Conservation (phyloP, 257 asterid species). For the Plantago major region DNA sequence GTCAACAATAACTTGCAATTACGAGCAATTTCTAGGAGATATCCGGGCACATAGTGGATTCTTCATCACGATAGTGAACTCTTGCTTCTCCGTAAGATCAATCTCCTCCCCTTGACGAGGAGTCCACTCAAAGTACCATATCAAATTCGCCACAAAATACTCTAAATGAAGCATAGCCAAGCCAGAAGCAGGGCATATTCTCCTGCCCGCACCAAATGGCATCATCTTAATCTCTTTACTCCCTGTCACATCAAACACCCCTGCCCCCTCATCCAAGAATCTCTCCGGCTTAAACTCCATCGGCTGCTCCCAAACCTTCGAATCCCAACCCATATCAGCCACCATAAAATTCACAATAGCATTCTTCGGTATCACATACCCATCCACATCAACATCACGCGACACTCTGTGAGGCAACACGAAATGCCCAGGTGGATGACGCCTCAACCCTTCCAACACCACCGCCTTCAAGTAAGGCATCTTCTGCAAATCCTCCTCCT, state of each 20-base stretch:
- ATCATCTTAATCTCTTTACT: constrained; percentile 73
- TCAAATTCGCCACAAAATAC: constrained; percentile 8
- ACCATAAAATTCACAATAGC: constrained; percentile 57
- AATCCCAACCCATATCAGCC: constrained; percentile 55
- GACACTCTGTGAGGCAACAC: constrained; percentile 56
- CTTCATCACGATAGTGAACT: neutral
- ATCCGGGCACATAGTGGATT: neutral
- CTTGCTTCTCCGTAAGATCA: neutral
- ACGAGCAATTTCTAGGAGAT: neutral
- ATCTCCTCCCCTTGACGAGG: neutral
- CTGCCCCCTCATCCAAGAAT: constrained; percentile 22
- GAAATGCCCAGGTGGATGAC: constrained; percentile 69
- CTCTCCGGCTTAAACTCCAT: constrained; percentile 41
- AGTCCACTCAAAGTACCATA: neutral
- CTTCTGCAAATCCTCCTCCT: constrained; percentile 53
- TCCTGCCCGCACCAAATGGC: constrained; percentile 74
- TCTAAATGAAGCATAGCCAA: constrained; percentile 49
- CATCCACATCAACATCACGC: constrained; percentile 38
- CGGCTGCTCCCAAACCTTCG: constrained; percentile 40
- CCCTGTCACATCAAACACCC: constrained; percentile 29
- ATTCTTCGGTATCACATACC: constrained; percentile 39
- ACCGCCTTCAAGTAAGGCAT: constrained; percentile 57
- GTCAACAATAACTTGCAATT: too few relatives aligned
- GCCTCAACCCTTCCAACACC: constrained; percentile 53
- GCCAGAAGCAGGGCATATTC: constrained; percentile 45